Conservation (phyloP, 1,284 basidiomycete genomes). For the Cronartium quercuum region DNA sequence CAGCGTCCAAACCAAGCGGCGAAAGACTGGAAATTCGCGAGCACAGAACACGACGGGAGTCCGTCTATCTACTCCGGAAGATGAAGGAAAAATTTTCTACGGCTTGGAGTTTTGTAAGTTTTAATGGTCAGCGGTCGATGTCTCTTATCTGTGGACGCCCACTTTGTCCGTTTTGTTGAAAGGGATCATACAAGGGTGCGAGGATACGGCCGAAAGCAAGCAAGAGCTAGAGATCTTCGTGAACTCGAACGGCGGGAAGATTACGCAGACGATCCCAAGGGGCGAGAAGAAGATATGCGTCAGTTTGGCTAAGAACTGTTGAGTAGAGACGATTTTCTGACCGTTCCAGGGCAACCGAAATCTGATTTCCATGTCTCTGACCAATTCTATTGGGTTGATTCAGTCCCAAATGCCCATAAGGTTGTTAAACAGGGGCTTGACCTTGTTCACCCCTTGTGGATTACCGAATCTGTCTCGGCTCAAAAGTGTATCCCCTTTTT, state of each 20-base stretch:
- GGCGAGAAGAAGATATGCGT: not conserved
- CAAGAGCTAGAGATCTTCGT: constrained; percentile 13
- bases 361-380: not conserved
- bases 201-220: constrained; percentile 15
- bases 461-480: constrained; percentile 18
- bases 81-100: constrained; percentile 20
- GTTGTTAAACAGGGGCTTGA: constrained; percentile 9
- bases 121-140: not conserved
- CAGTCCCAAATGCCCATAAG: constrained; percentile 19
- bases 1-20: constrained; percentile 20
- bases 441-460: constrained; percentile 32
- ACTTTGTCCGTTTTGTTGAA: not conserved
- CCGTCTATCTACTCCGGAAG: not conserved
- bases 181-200: constrained; percentile 27
- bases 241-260: constrained; percentile 28
- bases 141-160: not conserved
- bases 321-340: constrained; percentile 3
- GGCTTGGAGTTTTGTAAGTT: constrained; percentile 29
- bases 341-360: constrained; percentile 5
- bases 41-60: constrained; percentile 2
- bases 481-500: not conserved
- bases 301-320: not conserved
- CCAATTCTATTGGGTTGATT: not conserved
- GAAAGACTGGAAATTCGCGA: not conserved
- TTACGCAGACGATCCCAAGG: constrained; percentile 16